phyloP scores from a whole-genome alignment of 1,139 yeast genomes.

The Debaryomyces psychrophilus region DNA sequence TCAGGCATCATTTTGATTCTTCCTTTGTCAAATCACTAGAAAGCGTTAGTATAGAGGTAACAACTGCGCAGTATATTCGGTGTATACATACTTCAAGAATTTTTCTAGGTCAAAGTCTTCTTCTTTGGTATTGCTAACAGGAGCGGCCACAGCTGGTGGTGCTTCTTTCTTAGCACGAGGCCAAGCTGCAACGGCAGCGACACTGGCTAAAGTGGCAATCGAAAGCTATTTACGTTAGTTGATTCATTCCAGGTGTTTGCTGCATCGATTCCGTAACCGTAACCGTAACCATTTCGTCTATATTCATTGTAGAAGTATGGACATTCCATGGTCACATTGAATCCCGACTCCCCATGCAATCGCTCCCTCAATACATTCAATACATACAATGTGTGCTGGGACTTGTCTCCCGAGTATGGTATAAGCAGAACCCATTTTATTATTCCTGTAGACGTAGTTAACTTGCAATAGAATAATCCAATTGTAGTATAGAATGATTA shows the following conservation, averaged over 20 bases:
- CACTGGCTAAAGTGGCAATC: slow-evolving; percentile 49
- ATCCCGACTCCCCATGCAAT: background rate
- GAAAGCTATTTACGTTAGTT: slow-evolving; percentile 35
- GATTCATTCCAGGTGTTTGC: no score
- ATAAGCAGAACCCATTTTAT: slow-evolving; percentile 61
- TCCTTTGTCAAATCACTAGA: slow-evolving; percentile 47
- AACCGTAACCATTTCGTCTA: no score
- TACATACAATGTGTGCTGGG: slow-evolving; percentile 64
- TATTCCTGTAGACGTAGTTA: background rate
- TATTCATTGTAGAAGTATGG: background rate
- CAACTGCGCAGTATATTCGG: background rate
- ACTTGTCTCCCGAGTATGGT: slow-evolving; percentile 65
- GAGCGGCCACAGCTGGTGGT: slow-evolving; percentile 34
- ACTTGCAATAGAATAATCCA: background rate
- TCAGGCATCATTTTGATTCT: slow-evolving; percentile 32
- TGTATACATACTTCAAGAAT: slow-evolving; percentile 53
- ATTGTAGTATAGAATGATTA: background rate
- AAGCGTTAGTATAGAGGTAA: slow-evolving; percentile 28
- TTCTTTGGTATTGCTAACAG: slow-evolving; percentile 38
- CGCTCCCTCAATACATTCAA: slow-evolving; percentile 29
- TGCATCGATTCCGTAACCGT: no score
- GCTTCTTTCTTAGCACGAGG: slow-evolving; percentile 38
- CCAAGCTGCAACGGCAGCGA: slow-evolving; percentile 47
- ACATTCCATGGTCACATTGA: background rate
- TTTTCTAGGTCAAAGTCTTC: slow-evolving; percentile 68